Evolutionary conservation across 805 yeast genomes (phyloP), one percentile per base, ranked within the genome.

Genomic region (Blastobotrys peoriensis): DNA sequence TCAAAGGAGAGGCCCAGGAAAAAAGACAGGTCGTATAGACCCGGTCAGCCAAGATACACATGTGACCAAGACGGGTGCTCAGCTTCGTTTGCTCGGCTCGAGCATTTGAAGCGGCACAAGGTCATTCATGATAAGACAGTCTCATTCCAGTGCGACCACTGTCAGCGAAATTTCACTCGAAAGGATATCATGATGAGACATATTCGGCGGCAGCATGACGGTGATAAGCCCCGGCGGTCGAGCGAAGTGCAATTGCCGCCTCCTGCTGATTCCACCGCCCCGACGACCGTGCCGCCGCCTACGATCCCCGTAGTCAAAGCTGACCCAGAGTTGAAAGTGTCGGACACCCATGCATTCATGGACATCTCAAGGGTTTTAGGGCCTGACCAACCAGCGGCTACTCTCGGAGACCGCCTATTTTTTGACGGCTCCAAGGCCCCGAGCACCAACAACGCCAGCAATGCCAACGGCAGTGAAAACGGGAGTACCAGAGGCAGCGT

Each of bases 121-220:
- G 18, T 34, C 10, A 46, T 42, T 23, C 55, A 50, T 37, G 45
- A 40, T 30, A 33, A 34, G 22, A 38, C 44, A 6, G 19, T 36
- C 6, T 38, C 43, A 9, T 48, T 45, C 22, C 17, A 16, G 3
- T 53, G 57, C 44, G 48, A 41, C 3, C 33, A 13, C 30, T 53
- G 57, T 44, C 10, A 30, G 17, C 27, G 50, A n/a, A 3, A 41
- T 15, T 51, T 53, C 36, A 28, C 54, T 2, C 37, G 57, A 9
- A 48, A 49, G 35, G 57, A 53, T 37, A 45, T 51, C n/a, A 23
- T 53, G 36, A 35, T 37, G 16, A 39, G 57, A 25, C 57, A 53
- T 25, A 35, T 42, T 8, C 37, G 43, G 22, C 22, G 52, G 9
- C 49, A 48, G 44, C 55, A 52, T 35, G 38, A 40, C 6, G 18